Percentiles rank a stretch among this genome's conserved stretches.
These are phyloP conservation scores for Zygosaccharomyces bailii DNA, from an alignment of 805 yeast genomes.

Conservation along the genomic window DNA sequence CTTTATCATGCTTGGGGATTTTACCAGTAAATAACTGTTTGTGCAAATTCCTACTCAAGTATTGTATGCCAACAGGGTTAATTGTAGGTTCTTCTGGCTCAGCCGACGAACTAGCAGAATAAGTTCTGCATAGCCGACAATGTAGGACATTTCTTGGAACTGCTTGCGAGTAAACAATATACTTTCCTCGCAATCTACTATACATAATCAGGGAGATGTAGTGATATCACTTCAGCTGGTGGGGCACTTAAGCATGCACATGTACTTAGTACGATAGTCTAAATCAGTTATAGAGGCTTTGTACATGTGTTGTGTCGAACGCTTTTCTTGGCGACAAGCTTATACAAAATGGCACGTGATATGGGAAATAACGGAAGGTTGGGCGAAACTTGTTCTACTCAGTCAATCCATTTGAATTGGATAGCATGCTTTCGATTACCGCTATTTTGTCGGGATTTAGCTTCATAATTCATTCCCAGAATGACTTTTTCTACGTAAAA, in stretches of 20 bases:
- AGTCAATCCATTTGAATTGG: too few species aligned
- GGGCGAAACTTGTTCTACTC: background rate
- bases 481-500: too few species aligned
- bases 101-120: constrained; percentile 4
- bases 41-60: constrained; percentile 58
- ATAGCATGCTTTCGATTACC: too few species aligned
- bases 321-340: too few species aligned
- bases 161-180: background rate
- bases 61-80: constrained; percentile 80
- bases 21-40: constrained; percentile 48
- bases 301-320: too few species aligned
- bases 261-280: background rate
- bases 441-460: too few species aligned
- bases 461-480: too few species aligned
- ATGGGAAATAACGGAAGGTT: background rate
- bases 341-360: background rate
- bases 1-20: constrained; percentile 30
- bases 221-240: background rate
- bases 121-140: constrained; percentile 10
- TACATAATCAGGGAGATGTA: background rate
- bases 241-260: background rate
- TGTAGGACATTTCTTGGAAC: constrained; percentile 1
- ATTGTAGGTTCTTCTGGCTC: constrained; percentile 48
- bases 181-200: background rate
- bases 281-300: background rate